phyloP scores from a whole-genome alignment of 352 stramenopile genomes.

The Chrysophaeum taylorii region DNA sequence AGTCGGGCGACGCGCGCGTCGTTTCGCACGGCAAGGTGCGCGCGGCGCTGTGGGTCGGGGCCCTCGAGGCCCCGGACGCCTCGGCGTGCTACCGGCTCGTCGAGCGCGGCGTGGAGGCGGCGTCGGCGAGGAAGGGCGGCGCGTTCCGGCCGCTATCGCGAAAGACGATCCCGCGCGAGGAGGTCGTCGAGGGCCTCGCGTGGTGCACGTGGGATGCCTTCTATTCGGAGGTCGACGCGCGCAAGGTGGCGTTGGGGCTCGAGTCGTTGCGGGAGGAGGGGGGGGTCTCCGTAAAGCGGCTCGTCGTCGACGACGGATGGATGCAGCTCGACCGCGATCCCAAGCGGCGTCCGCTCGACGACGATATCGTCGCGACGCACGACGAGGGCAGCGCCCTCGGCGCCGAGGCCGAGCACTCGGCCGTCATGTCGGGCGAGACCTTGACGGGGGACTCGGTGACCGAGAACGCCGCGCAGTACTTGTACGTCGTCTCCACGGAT shows the following conservation, averaged over 20 bases:
- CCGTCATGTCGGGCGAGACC: conserved; percentile 8
- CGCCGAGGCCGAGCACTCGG: background rate
- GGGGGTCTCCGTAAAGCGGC: background rate
- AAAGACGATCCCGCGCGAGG: conserved; percentile 24
- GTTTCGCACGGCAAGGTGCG: no score
- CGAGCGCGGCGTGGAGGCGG: conserved; percentile 20
- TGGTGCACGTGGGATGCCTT: conserved; percentile 42
- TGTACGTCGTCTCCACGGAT: background rate
- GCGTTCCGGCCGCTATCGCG: conserved; percentile 25
- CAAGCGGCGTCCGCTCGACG: conserved; percentile 27
- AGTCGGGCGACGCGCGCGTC: background rate
- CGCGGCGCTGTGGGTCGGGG: no score
- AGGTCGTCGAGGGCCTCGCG: conserved; percentile 28
- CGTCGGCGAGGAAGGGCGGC: conserved; percentile 16
- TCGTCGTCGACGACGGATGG: conserved; percentile 12
- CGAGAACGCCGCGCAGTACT: background rate
- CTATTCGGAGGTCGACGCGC: background rate
- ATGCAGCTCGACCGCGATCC: conserved; percentile 24
- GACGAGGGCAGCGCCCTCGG: conserved; percentile 12
- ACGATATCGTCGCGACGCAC: conserved; percentile 20
- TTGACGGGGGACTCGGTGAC: conserved; percentile 7
- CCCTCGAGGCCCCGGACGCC: no score
- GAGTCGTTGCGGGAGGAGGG: background rate
- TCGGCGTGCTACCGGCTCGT: conserved; percentile 30
- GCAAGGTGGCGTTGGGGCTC: background rate